Conservation (phyloP, 1,284 basidiomycete genomes). For the Malassezia vespertilionis region DNA sequence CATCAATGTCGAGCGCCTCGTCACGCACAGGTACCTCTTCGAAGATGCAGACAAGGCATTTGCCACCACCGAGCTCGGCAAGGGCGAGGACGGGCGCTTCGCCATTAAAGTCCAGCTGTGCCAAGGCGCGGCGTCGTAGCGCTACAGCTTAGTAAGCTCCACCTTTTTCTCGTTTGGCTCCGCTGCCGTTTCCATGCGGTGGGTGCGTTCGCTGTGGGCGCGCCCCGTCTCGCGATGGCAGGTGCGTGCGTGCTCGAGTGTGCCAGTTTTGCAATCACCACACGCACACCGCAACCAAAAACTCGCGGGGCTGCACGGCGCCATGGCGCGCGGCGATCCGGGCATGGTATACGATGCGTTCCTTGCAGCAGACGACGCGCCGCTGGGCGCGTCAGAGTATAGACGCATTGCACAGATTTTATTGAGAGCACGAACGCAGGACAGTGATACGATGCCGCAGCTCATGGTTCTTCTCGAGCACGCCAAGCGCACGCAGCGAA, state of each 20-base stretch:
- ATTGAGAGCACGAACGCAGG: background rate
- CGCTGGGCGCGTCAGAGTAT: slow-evolving; percentile 12
- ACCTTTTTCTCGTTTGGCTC: background rate
- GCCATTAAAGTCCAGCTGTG: slow-evolving; percentile 51
- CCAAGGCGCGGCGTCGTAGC: slow-evolving; percentile 29
- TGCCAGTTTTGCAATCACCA: too few species aligned
- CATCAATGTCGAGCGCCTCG: slow-evolving; percentile 55
- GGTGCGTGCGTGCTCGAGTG: background rate
- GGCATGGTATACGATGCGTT: slow-evolving; percentile 9
- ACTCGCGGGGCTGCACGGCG: slow-evolving; percentile 8
- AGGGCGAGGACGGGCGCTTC: slow-evolving; percentile 56
- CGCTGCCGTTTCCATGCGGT: background rate
- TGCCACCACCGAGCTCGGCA: slow-evolving; percentile 55
- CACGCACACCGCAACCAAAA: slow-evolving; percentile 2
- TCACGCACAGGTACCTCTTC: slow-evolving; percentile 53
- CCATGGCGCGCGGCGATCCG: slow-evolving; percentile 2
- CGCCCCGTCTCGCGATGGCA: background rate
- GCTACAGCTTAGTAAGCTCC: background rate
- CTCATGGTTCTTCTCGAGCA: slow-evolving; percentile 14
- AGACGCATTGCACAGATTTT: slow-evolving; percentile 8
- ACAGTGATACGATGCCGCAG: background rate
- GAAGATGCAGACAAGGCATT: slow-evolving; percentile 53
- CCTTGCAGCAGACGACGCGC: background rate
- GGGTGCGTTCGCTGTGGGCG: background rate
- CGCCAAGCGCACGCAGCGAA: slow-evolving; percentile 1